phyloP scores from a whole-genome alignment of 306 rosid genomes.

The Rubus idaeus region DNA sequence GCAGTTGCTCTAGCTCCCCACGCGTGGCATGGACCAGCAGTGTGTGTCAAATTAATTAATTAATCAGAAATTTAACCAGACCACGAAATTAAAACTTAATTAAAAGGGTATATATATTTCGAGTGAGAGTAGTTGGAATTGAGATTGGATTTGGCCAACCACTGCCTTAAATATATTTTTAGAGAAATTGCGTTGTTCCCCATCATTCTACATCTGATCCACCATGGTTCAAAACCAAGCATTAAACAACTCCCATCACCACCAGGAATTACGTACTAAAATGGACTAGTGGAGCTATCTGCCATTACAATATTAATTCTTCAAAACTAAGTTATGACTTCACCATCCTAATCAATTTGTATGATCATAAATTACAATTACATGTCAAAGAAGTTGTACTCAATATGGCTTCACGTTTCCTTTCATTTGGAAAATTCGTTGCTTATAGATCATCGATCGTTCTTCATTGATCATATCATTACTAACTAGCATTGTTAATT shows the following conservation, averaged over 20 bases:
- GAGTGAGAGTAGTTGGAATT: constrained; percentile 31
- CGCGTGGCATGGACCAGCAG: not conserved
- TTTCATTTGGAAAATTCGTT: not conserved
- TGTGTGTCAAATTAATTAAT: not conserved
- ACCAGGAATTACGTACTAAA: not conserved
- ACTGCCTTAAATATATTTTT: constrained; percentile 23
- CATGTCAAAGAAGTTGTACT: not conserved
- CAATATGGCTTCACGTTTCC: too few species aligned
- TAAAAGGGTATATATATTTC: not conserved
- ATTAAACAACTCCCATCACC: not conserved
- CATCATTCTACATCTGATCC: not conserved
- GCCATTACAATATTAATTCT: not conserved
- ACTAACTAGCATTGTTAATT: not conserved
- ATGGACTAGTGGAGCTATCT: not conserved
- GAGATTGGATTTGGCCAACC: constrained; percentile 45
- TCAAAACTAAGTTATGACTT: not conserved
- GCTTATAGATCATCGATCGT: too few species aligned
- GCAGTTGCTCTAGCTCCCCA: constrained; percentile 5
- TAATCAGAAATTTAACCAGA: not conserved
- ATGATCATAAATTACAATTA: not conserved
- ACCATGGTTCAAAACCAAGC: too few species aligned
- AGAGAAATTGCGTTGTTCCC: constrained; percentile 17
- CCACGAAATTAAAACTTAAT: not conserved
- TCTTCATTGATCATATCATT: not conserved
- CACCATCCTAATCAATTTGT: not conserved